Evolutionary conservation across 768 basidiomycete genomes (phyloP), one percentile per base, ranked within the genome.

Genomic region (Mycena vulgaris): DNA sequence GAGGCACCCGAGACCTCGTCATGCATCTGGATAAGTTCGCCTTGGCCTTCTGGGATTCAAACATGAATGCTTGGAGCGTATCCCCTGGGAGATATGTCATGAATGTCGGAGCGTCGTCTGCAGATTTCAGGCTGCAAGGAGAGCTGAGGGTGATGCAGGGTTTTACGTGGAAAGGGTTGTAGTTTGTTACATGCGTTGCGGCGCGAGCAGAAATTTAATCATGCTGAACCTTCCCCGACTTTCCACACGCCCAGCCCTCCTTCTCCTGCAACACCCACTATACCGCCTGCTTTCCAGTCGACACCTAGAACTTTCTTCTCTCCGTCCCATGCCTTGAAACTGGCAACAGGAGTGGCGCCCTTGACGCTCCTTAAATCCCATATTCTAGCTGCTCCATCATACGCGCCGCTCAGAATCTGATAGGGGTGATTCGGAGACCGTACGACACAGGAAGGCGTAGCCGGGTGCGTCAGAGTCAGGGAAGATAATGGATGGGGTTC

Each of bases 341-440:
- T 89, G 25, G 91, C 85, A 51, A 95, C 72, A 31, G 68, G 72
- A 5, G 72, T 83, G 1, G 92, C 88, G 17, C 85, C 83, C 73
- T 90, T 90, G 19, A 86, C 84, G 73, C 92, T 95, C 5, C 93
- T 85, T 28, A 94, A 76, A 76, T 96, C 94, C 93, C 93, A 96
- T 4, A 95, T 76, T 6, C 93, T 84, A 0, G 91, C 92, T 2
- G 90, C 81, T 14, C 95, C 93, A 65, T 96, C 94, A 76, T 95
- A 94, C 0, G 90, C 87, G 6, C 93, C 95, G 0, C 88, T 93
- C 23, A 91, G 81, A 13, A 93, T 82, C 75, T 93, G 92, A 33
- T 90, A 83, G 16, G 78, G 73, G 51, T 63, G 55, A 19, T 30
- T 61, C 51, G 74, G 77, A 23, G 77, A 58, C 30, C 79, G 72